These are phyloP conservation scores for Onygenales sp. DNA, from an alignment of 2,329 filamentous ascomycete genomes.

Conservation along the genomic window DNA sequence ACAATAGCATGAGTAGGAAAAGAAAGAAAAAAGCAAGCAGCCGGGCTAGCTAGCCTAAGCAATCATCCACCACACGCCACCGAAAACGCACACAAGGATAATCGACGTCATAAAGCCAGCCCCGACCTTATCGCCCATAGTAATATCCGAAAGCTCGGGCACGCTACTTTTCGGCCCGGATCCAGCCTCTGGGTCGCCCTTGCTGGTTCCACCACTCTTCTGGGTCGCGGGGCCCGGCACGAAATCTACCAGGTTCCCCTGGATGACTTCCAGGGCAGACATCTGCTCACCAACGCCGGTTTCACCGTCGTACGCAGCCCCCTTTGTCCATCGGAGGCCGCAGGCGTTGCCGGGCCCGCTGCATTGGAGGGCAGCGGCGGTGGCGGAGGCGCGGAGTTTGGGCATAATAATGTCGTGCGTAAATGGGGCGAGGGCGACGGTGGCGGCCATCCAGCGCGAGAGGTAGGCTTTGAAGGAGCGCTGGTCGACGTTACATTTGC, in stretches of 20 bases:
- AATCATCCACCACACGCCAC: conserved; percentile 48
- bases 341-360: conserved; percentile 16
- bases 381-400: conserved; percentile 44
- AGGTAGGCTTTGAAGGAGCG: conserved; percentile 59
- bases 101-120: conserved; percentile 57
- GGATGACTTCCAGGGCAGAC: conserved; percentile 56
- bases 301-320: conserved; percentile 46
- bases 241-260: conserved; percentile 42
- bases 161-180: conserved; percentile 24
- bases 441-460: conserved; percentile 49
- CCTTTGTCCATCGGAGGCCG: conserved; percentile 29
- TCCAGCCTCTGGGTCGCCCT: conserved; percentile 29
- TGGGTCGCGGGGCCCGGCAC: conserved; percentile 32
- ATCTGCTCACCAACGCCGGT: conserved; percentile 62
- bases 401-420: conserved; percentile 43
- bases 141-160: conserved; percentile 36
- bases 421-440: conserved; percentile 50
- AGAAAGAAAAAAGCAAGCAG: neutral
- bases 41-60: conserved; percentile 9
- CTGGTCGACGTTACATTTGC: conserved; percentile 54
- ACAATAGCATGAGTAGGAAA: neutral
- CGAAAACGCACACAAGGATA: conserved; percentile 45
- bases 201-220: conserved; percentile 48
- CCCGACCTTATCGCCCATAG: conserved; percentile 56
- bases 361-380: conserved; percentile 39